Evolutionary conservation across 768 basidiomycete species (phyloP).

Genomic region (Leucocoprinus sp.): DNA sequence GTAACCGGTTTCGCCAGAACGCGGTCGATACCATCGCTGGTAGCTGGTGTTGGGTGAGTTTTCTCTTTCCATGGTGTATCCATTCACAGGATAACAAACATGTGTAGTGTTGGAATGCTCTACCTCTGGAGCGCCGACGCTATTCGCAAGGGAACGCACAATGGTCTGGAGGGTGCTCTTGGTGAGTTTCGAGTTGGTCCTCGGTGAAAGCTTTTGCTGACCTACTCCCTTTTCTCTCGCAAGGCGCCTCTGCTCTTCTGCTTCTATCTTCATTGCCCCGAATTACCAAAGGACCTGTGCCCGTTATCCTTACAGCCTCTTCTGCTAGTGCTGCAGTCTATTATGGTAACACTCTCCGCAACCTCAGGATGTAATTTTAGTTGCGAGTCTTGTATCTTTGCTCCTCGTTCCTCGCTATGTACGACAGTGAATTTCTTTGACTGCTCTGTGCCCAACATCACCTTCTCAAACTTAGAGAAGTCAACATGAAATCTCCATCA

Average conservation of each 20-base stretch:
- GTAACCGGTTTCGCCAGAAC: constrained; percentile 63
- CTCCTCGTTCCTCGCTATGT: neutral
- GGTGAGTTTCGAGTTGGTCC: constrained; percentile 38
- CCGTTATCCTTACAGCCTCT: constrained; percentile 51
- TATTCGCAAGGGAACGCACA: constrained; percentile 63
- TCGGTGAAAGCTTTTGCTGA: too few species aligned
- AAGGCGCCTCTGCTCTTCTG: constrained; percentile 71
- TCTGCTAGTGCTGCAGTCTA: constrained; percentile 56
- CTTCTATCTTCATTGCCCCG: constrained; percentile 71
- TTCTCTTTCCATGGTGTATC: neutral
- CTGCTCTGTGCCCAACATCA: too few species aligned
- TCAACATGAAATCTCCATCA: too few species aligned
- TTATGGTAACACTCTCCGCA: constrained; percentile 56
- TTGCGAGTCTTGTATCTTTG: neutral
- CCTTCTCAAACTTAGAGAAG: too few species aligned
- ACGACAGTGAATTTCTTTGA: too few species aligned
- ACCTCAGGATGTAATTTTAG: constrained; percentile 17
- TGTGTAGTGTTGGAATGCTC: constrained; percentile 61
- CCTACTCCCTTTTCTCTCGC: neutral
- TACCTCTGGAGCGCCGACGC: constrained; percentile 75
- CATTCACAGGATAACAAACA: neutral
- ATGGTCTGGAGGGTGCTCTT: constrained; percentile 73
- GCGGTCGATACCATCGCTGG: constrained; percentile 72
- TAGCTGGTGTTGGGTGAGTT: constrained; percentile 71
- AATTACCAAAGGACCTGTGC: constrained; percentile 66